Conservation (phyloP, 495 filamentous ascomycete species). For the Penicillium silybi region DNA sequence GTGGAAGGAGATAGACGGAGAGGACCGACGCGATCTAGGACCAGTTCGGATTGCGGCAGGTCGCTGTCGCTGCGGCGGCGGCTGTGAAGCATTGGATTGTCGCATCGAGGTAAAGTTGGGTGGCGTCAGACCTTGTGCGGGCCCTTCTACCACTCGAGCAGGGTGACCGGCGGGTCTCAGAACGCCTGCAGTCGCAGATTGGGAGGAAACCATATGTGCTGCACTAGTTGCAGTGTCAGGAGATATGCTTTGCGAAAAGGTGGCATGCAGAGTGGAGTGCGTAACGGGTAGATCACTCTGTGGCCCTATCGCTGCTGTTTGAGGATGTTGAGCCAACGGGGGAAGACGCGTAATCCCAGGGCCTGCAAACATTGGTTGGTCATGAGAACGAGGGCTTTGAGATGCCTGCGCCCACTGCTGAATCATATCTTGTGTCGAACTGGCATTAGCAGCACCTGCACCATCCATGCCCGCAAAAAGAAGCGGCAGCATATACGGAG, state of each 20-base stretch:
- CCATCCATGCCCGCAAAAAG: constrained; percentile 73
- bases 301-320: neutral
- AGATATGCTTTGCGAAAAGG: neutral
- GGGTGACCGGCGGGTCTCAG: neutral
- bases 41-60: neutral
- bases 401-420: constrained; percentile 2
- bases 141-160: neutral
- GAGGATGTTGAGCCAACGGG: neutral
- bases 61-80: neutral
- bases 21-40: neutral
- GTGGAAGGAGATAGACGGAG: constrained; percentile 9
- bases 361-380: neutral
- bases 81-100: neutral
- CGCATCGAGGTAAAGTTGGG: neutral
- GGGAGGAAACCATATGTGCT: neutral
- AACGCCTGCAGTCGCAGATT: neutral
- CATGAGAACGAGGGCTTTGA: neutral
- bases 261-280: neutral
- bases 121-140: neutral
- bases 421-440: neutral
- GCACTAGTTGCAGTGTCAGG: neutral
- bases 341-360: neutral
- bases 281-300: neutral
- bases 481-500: constrained; percentile 80
- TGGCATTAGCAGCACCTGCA: neutral